A percentile compares a stretch with the other conserved stretches of the same genome.
phyloP scores from a whole-genome alignment of 108 stramenopile genomes.

The Skeletonema marinoi region DNA sequence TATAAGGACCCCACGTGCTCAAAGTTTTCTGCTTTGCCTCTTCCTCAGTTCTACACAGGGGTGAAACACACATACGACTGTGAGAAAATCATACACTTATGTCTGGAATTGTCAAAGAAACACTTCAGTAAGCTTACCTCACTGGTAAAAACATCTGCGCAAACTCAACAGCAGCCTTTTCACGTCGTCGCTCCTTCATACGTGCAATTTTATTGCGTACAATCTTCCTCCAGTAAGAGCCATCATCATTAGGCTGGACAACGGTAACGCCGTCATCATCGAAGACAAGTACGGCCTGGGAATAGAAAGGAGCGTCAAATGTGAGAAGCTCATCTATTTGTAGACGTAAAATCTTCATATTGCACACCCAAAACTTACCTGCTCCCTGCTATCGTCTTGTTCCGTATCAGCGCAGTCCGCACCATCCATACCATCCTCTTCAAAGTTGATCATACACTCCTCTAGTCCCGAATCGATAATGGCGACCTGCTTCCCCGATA shows the following conservation, averaged over 20 bases:
- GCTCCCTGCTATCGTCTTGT: constrained; percentile 32
- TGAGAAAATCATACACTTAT: too few species aligned
- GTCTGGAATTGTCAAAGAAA: too few species aligned
- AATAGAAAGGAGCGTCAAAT: neutral
- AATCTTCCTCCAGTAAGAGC: constrained; percentile 74
- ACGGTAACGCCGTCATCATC: constrained; percentile 53
- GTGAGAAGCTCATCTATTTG: neutral
- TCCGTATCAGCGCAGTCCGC: constrained; percentile 47
- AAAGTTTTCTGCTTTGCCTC: constrained; percentile 50
- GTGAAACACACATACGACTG: too few species aligned
- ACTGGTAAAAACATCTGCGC: constrained; percentile 39
- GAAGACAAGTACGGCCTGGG: constrained; percentile 42
- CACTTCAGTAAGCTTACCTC: neutral
- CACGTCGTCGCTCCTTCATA: constrained; percentile 70
- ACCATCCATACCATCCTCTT: constrained; percentile 53
- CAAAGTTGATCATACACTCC: constrained; percentile 48
- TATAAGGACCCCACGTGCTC: constrained; percentile 66
- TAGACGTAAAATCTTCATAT: neutral
- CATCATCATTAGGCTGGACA: constrained; percentile 74
- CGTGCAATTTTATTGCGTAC: constrained; percentile 74
- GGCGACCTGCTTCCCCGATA: constrained; percentile 56
- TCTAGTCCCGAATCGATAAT: constrained; percentile 50
- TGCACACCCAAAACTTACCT: constrained; percentile 19
- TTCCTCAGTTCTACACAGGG: constrained; percentile 14
- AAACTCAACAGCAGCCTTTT: constrained; percentile 67